phyloP scores from a whole-genome alignment of 2,329 filamentous ascomycete species.

The Epichloe hybrida region DNA sequence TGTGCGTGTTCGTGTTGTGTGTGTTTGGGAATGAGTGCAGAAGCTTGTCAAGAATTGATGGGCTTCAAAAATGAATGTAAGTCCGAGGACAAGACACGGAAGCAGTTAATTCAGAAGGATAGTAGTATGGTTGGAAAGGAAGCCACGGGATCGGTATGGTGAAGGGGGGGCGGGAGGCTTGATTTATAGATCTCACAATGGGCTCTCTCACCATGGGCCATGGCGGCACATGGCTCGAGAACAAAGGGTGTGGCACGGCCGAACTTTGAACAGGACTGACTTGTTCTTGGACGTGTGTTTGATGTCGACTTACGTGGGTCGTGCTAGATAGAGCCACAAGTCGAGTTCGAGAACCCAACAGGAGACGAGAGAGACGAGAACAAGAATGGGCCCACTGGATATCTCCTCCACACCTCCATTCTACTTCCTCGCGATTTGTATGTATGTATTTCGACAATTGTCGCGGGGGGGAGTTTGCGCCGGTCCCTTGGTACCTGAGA shows the following conservation, averaged over 20 bases:
- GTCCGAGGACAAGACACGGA: constrained; percentile 4
- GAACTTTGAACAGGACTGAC: neutral
- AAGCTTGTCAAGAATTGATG: constrained; percentile 3
- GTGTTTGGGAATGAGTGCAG: constrained; percentile 2
- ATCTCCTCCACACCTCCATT: neutral
- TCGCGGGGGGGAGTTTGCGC: neutral
- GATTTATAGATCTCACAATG: constrained; percentile 2
- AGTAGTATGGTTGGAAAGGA: neutral
- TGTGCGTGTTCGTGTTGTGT: neutral
- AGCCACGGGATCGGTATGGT: fast-evolving
- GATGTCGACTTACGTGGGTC: neutral
- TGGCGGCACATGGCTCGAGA: neutral
- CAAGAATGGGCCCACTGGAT: neutral
- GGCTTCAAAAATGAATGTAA: constrained; percentile 17
- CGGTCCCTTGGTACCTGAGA: neutral
- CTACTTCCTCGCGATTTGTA: neutral
- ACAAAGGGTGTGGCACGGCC: neutral
- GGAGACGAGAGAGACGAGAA: neutral
- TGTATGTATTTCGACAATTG: neutral
- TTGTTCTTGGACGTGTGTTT: neutral
- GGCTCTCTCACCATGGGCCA: neutral
- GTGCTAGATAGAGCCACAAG: neutral
- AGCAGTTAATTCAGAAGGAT: constrained; percentile 1
- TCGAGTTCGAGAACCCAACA: neutral
- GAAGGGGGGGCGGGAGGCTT: neutral